A percentile compares a stretch with the other conserved stretches of the same genome.
phyloP scores from a whole-genome alignment of 257 asterid species.

The Nicotiana attenuata region DNA sequence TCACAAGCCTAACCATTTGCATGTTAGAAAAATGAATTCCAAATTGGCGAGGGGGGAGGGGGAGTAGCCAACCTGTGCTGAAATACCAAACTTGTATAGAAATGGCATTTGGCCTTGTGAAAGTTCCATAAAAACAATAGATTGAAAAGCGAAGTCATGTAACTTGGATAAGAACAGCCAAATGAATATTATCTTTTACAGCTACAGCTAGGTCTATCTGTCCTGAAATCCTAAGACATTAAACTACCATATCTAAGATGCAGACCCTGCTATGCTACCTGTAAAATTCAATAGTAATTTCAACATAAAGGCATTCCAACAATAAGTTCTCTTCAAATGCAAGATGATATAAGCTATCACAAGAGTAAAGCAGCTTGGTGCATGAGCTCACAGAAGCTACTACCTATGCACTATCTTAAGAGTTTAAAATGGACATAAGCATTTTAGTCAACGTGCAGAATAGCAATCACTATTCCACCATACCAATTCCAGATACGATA shows the following conservation, averaged over 20 bases:
- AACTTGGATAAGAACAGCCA: background rate
- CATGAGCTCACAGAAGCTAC: background rate
- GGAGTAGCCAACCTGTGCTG: background rate
- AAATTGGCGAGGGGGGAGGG: background rate
- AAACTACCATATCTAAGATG: background rate
- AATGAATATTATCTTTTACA: background rate
- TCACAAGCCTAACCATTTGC: background rate
- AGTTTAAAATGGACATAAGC: background rate
- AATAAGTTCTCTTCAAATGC: constrained; percentile 4
- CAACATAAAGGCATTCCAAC: background rate
- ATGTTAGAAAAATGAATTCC: background rate
- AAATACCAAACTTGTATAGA: background rate
- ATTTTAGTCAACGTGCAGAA: background rate
- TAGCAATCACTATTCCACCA: background rate
- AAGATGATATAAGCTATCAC: background rate
- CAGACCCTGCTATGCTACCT: background rate
- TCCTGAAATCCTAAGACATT: constrained; percentile 1
- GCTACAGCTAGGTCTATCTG: background rate
- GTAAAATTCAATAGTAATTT: background rate
- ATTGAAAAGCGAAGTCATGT: background rate
- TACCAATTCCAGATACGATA: background rate
- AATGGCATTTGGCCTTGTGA: background rate
- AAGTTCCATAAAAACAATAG: background rate
- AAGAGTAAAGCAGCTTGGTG: background rate
- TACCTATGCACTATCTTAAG: background rate